phyloP scores from a whole-genome alignment of 495 filamentous ascomycete genomes.

The Aspergillus wentii region DNA sequence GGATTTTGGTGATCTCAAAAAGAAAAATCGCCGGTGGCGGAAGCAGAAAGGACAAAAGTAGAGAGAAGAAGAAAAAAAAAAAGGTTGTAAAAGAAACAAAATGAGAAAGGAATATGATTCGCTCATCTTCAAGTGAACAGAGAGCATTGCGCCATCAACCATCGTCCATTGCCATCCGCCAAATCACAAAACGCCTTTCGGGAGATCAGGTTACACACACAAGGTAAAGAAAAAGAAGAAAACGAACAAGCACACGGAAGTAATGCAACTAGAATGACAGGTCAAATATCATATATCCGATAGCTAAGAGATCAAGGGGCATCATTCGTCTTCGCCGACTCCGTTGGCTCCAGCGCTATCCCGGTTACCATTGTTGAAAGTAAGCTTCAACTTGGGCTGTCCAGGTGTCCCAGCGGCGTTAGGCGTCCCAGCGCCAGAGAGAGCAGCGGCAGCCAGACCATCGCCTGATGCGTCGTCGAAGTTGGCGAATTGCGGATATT shows the following conservation, averaged over 20 bases:
- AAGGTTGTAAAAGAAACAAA: conserved; percentile 2
- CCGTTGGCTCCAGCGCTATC: conserved; percentile 26
- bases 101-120: conserved; percentile 9
- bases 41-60: too few species aligned
- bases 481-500: conserved; percentile 67
- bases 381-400: conserved; percentile 55
- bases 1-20: background rate
- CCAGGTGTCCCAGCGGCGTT: conserved; percentile 48
- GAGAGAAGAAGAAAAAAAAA: conserved; percentile 1
- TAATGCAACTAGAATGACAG: too few species aligned
- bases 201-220: conserved; percentile 12
- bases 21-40: too few species aligned
- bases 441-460: conserved; percentile 60
- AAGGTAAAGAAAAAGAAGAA: conserved; percentile 5
- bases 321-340: conserved; percentile 32
- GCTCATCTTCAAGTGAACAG: conserved; percentile 12
- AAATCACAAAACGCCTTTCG: conserved; percentile 18
- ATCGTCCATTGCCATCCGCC: conserved; percentile 15
- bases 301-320: too few species aligned
- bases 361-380: conserved; percentile 46
- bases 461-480: conserved; percentile 57
- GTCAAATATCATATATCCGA: too few species aligned
- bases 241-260: background rate
- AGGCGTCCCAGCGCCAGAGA: conserved; percentile 67
- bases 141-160: conserved; percentile 21